Evolutionary conservation across 208 protist species (phyloP).

Genomic region (Trypanosoma congolense): DNA sequence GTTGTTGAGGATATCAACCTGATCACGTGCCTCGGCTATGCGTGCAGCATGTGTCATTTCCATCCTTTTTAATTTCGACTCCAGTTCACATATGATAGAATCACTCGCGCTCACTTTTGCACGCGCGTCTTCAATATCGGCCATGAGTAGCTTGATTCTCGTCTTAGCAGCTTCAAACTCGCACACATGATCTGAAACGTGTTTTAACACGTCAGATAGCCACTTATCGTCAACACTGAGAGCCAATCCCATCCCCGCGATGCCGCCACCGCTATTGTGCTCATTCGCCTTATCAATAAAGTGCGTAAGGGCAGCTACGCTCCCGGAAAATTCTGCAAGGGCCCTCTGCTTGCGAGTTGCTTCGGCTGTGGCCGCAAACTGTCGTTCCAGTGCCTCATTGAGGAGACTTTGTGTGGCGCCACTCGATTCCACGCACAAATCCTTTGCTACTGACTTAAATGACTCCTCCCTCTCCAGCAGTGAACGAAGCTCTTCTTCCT

Average conservation of each 20-base stretch:
- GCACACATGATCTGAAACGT: slow-evolving; percentile 10
- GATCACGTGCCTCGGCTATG: background rate
- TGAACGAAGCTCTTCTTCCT: slow-evolving; percentile 5
- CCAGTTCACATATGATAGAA: slow-evolving; percentile 3
- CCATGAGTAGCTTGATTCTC: slow-evolving; percentile 8
- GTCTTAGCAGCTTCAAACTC: slow-evolving; percentile 5
- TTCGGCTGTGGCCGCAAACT: slow-evolving; percentile 13
- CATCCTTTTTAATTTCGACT: slow-evolving; percentile 1
- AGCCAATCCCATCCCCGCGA: background rate
- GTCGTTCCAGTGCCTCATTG: slow-evolving; percentile 14
- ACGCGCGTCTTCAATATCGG: slow-evolving; percentile 13
- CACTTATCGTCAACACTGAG: slow-evolving; percentile 1
- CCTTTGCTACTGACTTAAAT: background rate
- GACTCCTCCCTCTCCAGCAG: background rate
- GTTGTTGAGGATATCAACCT: slow-evolving; percentile 9
- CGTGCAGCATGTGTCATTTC: background rate
- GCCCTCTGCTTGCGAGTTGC: slow-evolving; percentile 2
- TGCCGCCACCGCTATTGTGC: background rate
- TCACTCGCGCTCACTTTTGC: slow-evolving; percentile 11
- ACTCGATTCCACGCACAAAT: background rate
- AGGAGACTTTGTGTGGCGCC: slow-evolving; percentile 3
- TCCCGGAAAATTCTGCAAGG: slow-evolving; percentile 18
- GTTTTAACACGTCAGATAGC: slow-evolving; percentile 9
- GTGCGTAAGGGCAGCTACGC: slow-evolving; percentile 15
- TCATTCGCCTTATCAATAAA: background rate